Base-by-base conservation (phyloP, 2,329 filamentous ascomycete genomes). In the Thielaviopsis populi region DNA sequence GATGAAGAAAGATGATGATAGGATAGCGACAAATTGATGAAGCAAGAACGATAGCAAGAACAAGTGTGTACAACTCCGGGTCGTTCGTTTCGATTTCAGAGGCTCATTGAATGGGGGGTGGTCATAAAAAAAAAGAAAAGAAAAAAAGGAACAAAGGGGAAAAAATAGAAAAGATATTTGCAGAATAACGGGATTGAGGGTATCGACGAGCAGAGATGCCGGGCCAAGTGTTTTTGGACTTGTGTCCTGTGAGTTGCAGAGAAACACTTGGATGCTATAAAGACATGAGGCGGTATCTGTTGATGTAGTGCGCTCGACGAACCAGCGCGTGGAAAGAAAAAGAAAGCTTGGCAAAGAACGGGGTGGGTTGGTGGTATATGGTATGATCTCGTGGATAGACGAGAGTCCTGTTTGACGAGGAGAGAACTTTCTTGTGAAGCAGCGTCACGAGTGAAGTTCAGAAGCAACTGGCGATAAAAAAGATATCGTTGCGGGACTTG, bases 101-200 rank as follows among this genome's bases (percentile, higher is more conserved):
- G 73, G 73, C 71, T 76, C 75, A 75, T 77, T 73, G 69, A 70
- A 68, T 64, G 40, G 24, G 63, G 59, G 15, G 17, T 56, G 61
- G 61, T 66, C 64, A 63, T 66, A 61, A 66, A 61, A 63, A 60
- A 43, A 61, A 66, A 63, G 30, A 61, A 66, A 61, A 63, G 54
- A 43, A 61, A 66, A 63, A 54, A 4, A n/a, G 27, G 30, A 37
- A 66, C 65, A 67, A 70, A 68, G 69, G 54, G 68, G 67, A 69
- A 74, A 71, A 74, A 74, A 75, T n/a, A 68, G 71, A 72, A 72
- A 74, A 43, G 65, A 61, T 65, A 63, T 67, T 72, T 43, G 67
- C 33, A 59, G 43, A 53, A 24, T 59, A 70, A 63, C 60, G 53
- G 62, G 62, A 65, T 53, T 40, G 53, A 40, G 65, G 42, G 59